These are phyloP conservation scores for Penicillium sp. DNA, from an alignment of 2,329 filamentous ascomycete species.

Conservation along the genomic window DNA sequence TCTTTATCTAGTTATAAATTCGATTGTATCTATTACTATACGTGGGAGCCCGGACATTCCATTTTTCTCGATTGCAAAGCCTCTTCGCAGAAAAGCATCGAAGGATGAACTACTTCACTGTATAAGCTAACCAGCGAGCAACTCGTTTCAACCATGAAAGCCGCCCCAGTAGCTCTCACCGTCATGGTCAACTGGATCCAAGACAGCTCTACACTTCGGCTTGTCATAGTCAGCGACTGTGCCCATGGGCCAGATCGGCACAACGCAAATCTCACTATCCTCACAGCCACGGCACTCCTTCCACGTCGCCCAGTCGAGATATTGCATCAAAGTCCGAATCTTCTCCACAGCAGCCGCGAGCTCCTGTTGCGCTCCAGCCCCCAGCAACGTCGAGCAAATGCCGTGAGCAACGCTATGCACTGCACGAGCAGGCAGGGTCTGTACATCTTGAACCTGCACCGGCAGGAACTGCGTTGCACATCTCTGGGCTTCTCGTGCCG, in stretches of 20 bases:
- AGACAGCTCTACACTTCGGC: constrained; percentile 45
- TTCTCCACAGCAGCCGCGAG: constrained; percentile 27
- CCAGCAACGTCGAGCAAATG: constrained; percentile 34
- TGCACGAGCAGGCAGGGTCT: constrained; percentile 25
- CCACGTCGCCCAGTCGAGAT: constrained; percentile 60
- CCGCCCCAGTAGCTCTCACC: constrained; percentile 32
- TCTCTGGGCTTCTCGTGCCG: constrained; percentile 27
- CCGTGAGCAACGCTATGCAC: constrained; percentile 31
- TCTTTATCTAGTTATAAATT: constrained; percentile 10
- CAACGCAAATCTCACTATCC: constrained; percentile 55
- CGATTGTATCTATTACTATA: constrained; percentile 19
- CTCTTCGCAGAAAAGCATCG: too few species aligned
- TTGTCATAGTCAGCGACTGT: constrained; percentile 53
- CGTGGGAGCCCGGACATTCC: too few species aligned
- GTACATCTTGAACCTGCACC: constrained; percentile 3
- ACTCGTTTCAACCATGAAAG: constrained; percentile 9
- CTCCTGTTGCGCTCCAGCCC: constrained; percentile 20
- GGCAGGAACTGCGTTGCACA: constrained; percentile 39
- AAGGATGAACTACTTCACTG: too few species aligned
- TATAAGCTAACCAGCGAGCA: too few species aligned
- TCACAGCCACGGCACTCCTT: constrained; percentile 55
- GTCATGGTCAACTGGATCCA: constrained; percentile 17
- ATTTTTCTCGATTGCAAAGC: too few species aligned
- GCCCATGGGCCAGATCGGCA: constrained; percentile 65
- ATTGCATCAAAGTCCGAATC: constrained; percentile 46